phyloP scores from a whole-genome alignment of 2,329 filamentous ascomycete species.

The Lecanosticta acicola region DNA sequence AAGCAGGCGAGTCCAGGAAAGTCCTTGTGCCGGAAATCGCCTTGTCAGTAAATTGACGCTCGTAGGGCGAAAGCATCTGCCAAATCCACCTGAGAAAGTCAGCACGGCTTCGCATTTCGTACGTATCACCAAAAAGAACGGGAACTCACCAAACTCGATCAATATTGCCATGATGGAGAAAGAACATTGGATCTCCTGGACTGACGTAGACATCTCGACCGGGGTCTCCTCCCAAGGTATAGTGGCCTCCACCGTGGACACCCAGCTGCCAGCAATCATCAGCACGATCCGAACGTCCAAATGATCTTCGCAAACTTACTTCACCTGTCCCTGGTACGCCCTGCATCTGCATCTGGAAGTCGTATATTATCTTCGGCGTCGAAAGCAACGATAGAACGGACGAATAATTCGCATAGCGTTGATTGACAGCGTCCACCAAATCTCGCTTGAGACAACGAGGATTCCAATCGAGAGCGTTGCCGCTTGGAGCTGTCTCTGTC shows the following conservation, averaged over 20 bases:
- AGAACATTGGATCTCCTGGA: constrained; percentile 46
- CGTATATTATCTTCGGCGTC: constrained; percentile 7
- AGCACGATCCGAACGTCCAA: neutral
- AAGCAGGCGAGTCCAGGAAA: constrained; percentile 6
- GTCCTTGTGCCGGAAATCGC: constrained; percentile 12
- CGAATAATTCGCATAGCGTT: constrained; percentile 6
- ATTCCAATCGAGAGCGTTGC: constrained; percentile 21
- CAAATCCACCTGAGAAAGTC: too few species aligned
- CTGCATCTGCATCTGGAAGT: constrained; percentile 16
- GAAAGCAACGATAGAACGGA: constrained; percentile 13
- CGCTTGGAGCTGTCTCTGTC: constrained; percentile 18
- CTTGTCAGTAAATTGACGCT: constrained; percentile 34
- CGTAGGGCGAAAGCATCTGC: too few species aligned
- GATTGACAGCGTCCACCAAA: constrained; percentile 4
- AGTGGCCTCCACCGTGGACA: constrained; percentile 43
- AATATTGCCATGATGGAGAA: constrained; percentile 45
- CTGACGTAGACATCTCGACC: constrained; percentile 38
- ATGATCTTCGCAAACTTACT: too few species aligned
- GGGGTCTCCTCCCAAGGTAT: constrained; percentile 40
- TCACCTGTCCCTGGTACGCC: constrained; percentile 8
- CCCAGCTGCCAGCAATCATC: too few species aligned
- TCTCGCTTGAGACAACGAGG: constrained; percentile 18
- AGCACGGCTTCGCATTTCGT: too few species aligned
- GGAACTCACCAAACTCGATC: constrained; percentile 37
- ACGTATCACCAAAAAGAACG: too few species aligned